Evolutionary conservation across 2,329 filamentous ascomycete genomes (phyloP), one percentile per base, ranked within the genome.

Genomic region (Beauveria asiatica): DNA sequence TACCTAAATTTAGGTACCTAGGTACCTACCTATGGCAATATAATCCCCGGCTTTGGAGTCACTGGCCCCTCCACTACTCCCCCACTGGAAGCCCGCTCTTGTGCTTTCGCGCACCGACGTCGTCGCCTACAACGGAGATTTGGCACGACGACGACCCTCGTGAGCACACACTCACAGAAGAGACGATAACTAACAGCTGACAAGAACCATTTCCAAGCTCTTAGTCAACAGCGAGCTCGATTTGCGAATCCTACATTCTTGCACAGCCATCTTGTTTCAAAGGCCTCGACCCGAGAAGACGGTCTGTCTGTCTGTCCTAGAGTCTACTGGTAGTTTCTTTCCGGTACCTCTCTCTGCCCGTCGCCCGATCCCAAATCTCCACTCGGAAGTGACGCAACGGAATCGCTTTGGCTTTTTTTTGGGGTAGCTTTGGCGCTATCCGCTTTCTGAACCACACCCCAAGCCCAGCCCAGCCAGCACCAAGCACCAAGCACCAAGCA

Each of bases 391-490:
- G 57, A 59, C 57, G 57, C 57, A 59, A 48, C 49, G 50, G 30
- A 46, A 23, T 59, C 50, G 49, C 39, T 53, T 53, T 53, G 57
- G 49, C 49, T 42, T 59, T 44, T 37, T 52, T 57, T 52, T 37
- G 23, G 56, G 56, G 48, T 19, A 58, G 3, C 53, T 53, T 53
- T 53, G 49, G 57, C 57, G 56, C 56, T 51, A 59, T 59, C 48
- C 56, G 56, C 56, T 59, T 59, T 59, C 56, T 41, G 56, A 59
- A 45, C 56, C 48, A 59, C 45, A 41, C 17, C 27, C 23, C 21
- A 46, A 16, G 13, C 30, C 30, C 44, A 11, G 19, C 8, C 23
- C 45, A 48, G 45, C 45, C 45, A 8, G 45, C 45, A n/a, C n/a
- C n/a, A 30, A 44, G 17, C 30, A 27, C 27, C 27, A 27, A 27